A percentile compares a stretch with the other conserved stretches of the same genome.
Conservation (phyloP, 768 basidiomycete genomes). For the Hydnomerulius pinastri region DNA sequence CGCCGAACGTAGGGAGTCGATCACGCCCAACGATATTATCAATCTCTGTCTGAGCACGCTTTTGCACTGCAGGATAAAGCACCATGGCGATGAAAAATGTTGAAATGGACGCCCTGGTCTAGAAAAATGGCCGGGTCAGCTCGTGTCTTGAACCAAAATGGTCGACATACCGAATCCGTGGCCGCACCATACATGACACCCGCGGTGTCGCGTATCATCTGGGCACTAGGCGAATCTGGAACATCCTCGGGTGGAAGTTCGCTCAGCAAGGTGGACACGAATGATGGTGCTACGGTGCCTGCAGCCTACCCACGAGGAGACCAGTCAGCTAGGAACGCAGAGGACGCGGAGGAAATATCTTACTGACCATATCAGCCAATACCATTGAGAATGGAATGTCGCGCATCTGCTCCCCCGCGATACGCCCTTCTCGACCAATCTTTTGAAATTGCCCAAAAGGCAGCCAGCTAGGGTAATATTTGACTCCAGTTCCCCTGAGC, state of each 20-base stretch:
- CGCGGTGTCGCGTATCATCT: slow-evolving; percentile 14
- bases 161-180: slow-evolving; percentile 11
- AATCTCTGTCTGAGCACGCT: slow-evolving; percentile 12
- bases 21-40: slow-evolving; percentile 9
- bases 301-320: background rate
- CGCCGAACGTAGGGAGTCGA: slow-evolving; percentile 13
- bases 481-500: background rate
- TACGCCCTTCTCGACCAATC: slow-evolving; percentile 3
- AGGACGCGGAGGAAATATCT: background rate
- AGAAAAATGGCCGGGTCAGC: background rate
- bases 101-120: slow-evolving; percentile 8
- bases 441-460: slow-evolving; percentile 13
- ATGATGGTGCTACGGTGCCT: slow-evolving; percentile 9
- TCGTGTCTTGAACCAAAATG: background rate
- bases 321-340: background rate
- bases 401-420: background rate
- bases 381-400: slow-evolving; percentile 11
- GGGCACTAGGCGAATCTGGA: slow-evolving; percentile 1
- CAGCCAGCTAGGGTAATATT: slow-evolving; percentile 17
- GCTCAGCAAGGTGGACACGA: slow-evolving; percentile 11
- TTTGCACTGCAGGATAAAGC: slow-evolving; percentile 12
- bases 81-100: slow-evolving; percentile 16
- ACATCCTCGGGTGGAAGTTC: slow-evolving; percentile 11
- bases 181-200: slow-evolving; percentile 10
- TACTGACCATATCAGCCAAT: slow-evolving; percentile 7